A percentile compares a stretch with the other conserved stretches of the same genome.
phyloP scores from a whole-genome alignment of 2,329 filamentous ascomycete genomes.

The Torrubiellomyces zombiae region DNA sequence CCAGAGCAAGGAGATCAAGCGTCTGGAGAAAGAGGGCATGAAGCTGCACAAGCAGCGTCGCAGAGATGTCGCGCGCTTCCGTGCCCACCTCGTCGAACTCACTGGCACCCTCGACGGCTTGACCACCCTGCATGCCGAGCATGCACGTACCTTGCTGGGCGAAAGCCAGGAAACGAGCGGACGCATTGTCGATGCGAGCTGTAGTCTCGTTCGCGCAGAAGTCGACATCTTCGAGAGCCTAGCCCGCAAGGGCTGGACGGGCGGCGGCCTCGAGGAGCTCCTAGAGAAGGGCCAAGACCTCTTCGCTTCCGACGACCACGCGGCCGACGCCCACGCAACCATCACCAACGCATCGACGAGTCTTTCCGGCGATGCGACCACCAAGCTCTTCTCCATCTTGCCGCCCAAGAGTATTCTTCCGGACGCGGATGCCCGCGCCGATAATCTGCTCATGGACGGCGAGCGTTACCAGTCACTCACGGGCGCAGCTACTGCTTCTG shows the following conservation, averaged over 20 bases:
- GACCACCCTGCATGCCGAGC: slow-evolving; percentile 41
- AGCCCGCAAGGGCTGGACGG: slow-evolving; percentile 50
- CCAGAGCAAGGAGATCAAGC: slow-evolving; percentile 43
- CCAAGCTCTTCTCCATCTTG: slow-evolving; percentile 46
- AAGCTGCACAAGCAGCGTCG: slow-evolving; percentile 43
- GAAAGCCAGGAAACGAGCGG: slow-evolving; percentile 49
- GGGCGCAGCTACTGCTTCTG: slow-evolving; percentile 21
- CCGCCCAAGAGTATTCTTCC: slow-evolving; percentile 47
- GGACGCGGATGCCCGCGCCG: slow-evolving; percentile 31
- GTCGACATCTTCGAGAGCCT: slow-evolving; percentile 54
- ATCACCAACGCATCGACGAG: slow-evolving; percentile 14
- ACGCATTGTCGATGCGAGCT: slow-evolving; percentile 46
- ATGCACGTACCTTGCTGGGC: slow-evolving; percentile 40
- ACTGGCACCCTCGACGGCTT: slow-evolving; percentile 46
- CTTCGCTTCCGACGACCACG: slow-evolving; percentile 32
- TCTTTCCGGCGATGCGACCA: slow-evolving; percentile 15
- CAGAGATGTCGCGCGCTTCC: slow-evolving; percentile 43
- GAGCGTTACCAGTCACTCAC: slow-evolving; percentile 42
- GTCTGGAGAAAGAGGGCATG: slow-evolving; percentile 47
- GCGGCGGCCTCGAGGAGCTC: slow-evolving; percentile 48
- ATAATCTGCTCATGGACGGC: slow-evolving; percentile 36
- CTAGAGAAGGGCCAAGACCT: slow-evolving; percentile 47
- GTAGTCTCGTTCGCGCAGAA: slow-evolving; percentile 49
- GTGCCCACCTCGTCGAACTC: slow-evolving; percentile 45
- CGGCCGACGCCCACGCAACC: slow-evolving; percentile 14